Base-by-base conservation (phyloP, 2,329 filamentous ascomycete species). In the Trichoderma sp. region DNA sequence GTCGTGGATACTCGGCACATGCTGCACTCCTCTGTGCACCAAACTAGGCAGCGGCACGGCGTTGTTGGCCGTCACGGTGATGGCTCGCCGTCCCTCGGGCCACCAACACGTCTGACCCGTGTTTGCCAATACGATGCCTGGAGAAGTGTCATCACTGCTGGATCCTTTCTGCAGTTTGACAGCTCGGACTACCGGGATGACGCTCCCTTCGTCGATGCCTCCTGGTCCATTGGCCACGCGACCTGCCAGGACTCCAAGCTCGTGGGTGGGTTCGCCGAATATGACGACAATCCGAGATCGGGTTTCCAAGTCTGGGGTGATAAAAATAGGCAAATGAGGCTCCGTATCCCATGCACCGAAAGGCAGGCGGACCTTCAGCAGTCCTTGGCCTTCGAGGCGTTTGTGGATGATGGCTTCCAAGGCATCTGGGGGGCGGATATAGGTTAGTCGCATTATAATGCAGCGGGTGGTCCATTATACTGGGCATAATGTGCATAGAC, bases 41-140 rank as follows among this genome's bases (percentile, higher is more conserved):
- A 89, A 85, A 59, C 88, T 91, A 68, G 84, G 82, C 73, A 90
- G 85, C 0, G 90, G 89, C 56, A 91, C 80, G 1, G 83, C 83
- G 8, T 82, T 76, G 83, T 90, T 91, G 3, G 84, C 85, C 0
- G 77, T 76, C 1, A 84, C 77, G 0, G 87, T 91, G 71, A 97
- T 82, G 0, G 88, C 83, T 60, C 86, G 85, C 63, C 84, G 80
- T 1, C 85, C 85, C 63, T 87, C 85, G 52, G 91, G 88, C 77
- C 91, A 92, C 89, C 93, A 97, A 74, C 90, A 83, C 21, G 92
- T 82, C 79, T 96, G 89, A 5, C 92, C 93, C 4, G 88, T 84
- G 76, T 97, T 97, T 57, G 93, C 87, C 31, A 97, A 82, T 33
- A 97, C 81, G 68, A 97, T 81, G 3, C 87, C 91, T 0, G 85